These are phyloP conservation scores for Talaromyces piceae DNA, from an alignment of 2,329 filamentous ascomycete genomes.

Conservation along the genomic window DNA sequence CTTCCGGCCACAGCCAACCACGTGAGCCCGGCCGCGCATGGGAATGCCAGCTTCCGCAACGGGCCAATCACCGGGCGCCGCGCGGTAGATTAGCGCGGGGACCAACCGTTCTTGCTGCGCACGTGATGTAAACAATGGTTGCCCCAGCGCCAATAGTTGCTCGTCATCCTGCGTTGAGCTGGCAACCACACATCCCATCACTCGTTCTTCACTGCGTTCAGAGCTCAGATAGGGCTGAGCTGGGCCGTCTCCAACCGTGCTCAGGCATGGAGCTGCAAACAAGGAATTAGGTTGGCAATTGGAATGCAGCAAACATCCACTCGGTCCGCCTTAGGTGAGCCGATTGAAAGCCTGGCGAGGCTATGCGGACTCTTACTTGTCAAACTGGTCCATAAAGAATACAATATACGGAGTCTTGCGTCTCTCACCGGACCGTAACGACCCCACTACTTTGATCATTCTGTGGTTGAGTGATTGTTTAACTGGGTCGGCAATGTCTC, in stretches of 20 bases:
- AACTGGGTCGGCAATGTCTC: no score
- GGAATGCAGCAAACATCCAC: neutral
- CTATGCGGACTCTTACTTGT: no score
- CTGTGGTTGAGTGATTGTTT: no score
- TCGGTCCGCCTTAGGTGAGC: no score
- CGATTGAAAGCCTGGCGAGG: no score
- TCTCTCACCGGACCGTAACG: no score
- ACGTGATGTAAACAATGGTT: slow-evolving; percentile 13
- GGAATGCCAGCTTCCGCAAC: slow-evolving; percentile 1
- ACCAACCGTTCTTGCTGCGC: neutral
- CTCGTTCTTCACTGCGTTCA: neutral
- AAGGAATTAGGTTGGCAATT: neutral
- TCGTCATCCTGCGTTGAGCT: slow-evolving; percentile 5
- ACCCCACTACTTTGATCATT: no score
- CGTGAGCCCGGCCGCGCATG: slow-evolving; percentile 21
- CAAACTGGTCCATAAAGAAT: no score
- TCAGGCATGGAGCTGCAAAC: neutral
- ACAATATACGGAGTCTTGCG: no score
- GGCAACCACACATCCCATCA: slow-evolving; percentile 6
- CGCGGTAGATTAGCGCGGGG: slow-evolving; percentile 4
- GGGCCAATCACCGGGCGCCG: slow-evolving; percentile 4
- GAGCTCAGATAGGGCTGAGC: neutral
- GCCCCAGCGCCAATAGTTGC: neutral
- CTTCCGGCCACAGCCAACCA: slow-evolving; percentile 15
- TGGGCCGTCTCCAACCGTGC: neutral